A percentile compares a stretch with the other conserved stretches of the same genome.
Conservation (phyloP, 768 basidiomycete genomes). For the button mushroom (Agaricus bisporus) region DNA sequence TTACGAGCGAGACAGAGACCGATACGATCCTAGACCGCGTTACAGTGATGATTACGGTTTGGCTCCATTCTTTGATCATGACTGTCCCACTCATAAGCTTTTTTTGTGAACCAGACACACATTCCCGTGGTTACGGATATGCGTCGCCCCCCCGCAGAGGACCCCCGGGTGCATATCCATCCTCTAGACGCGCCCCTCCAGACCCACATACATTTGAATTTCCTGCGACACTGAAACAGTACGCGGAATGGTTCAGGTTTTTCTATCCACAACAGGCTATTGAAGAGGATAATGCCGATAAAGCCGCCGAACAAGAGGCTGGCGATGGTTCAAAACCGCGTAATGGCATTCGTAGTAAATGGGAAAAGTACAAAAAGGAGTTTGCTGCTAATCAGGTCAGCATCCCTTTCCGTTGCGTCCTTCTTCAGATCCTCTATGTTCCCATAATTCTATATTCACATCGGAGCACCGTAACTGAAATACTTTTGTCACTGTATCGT, state of each 20-base stretch:
- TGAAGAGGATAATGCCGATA: constrained; percentile 81
- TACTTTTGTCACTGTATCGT: constrained; percentile 32
- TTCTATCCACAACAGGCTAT: constrained; percentile 68
- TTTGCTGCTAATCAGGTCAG: constrained; percentile 84
- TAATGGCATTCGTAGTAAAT: constrained; percentile 75
- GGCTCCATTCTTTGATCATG: constrained; percentile 14
- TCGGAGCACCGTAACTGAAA: constrained; percentile 24
- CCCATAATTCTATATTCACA: constrained; percentile 15
- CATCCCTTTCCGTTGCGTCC: constrained; percentile 25
- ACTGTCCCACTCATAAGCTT: constrained; percentile 9
- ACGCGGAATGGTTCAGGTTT: constrained; percentile 84
- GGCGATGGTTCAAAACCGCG: constrained; percentile 79
- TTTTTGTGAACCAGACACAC: constrained; percentile 41
- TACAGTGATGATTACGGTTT: constrained; percentile 81
- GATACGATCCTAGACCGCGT: constrained; percentile 78
- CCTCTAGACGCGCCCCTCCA: constrained; percentile 57
- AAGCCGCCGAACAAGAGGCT: constrained; percentile 78
- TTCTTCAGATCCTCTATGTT: constrained; percentile 15
- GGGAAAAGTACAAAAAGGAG: constrained; percentile 94
- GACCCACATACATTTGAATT: constrained; percentile 82
- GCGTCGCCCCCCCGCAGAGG: constrained; percentile 62
- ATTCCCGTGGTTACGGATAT: constrained; percentile 60
- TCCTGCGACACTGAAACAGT: constrained; percentile 77
- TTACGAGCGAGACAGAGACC: constrained; percentile 77
- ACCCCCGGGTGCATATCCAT: constrained; percentile 33